Evolutionary conservation across 2,329 filamentous ascomycete species (phyloP).

Genomic region (Fusarium longipes): DNA sequence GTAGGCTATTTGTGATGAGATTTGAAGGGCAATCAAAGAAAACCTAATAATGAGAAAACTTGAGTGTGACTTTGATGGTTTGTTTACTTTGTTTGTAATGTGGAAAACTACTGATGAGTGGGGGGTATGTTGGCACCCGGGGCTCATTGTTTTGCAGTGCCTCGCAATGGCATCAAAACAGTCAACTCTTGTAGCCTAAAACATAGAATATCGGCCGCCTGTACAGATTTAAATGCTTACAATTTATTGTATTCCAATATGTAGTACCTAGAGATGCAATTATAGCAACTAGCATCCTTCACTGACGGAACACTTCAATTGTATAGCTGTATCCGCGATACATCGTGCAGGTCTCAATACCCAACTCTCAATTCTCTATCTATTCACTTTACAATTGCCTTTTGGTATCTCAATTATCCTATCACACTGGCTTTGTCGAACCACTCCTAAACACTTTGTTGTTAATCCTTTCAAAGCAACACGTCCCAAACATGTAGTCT

Average conservation of each 20-base stretch:
- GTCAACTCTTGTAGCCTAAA: not conserved
- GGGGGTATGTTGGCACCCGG: not conserved
- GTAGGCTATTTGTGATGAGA: not conserved
- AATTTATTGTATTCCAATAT: no score
- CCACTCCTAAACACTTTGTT: not conserved
- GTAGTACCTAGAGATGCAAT: no score
- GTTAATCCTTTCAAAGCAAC: not conserved
- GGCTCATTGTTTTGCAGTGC: not conserved
- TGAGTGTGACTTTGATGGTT: no score
- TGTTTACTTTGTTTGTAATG: not conserved
- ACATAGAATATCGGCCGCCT: not conserved
- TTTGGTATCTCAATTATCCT: not conserved
- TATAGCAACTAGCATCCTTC: no score
- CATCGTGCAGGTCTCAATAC: not conserved
- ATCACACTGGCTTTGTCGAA: not conserved
- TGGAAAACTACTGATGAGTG: not conserved
- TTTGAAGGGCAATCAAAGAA: not conserved
- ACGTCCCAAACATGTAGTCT: not conserved
- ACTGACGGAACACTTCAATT: accelerated
- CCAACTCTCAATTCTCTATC: not conserved
- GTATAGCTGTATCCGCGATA: not conserved
- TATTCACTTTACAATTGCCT: not conserved
- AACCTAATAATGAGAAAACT: not conserved
- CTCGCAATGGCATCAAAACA: not conserved
- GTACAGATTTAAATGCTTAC: not conserved